These are phyloP conservation scores for Annona cherimola DNA, from an alignment of 164 flowering plant genomes.

Conservation along the genomic window DNA sequence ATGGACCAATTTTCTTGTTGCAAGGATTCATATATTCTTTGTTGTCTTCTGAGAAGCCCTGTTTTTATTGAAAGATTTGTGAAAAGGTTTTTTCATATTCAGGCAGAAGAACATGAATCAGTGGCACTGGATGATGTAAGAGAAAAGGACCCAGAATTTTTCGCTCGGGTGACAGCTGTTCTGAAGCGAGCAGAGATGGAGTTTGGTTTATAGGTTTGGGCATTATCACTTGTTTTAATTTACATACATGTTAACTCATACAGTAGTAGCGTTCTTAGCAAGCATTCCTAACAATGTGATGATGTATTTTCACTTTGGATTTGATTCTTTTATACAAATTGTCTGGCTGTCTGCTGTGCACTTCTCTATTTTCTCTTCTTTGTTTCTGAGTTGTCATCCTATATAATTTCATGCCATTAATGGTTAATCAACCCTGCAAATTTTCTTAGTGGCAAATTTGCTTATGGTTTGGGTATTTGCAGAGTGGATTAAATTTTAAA, in stretches of 20 bases:
- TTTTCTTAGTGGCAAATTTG: too few species aligned
- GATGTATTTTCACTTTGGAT: background rate
- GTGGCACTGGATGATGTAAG: constrained; percentile 58
- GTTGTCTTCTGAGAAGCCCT: too few species aligned
- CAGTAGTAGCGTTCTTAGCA: background rate
- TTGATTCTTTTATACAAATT: too few species aligned
- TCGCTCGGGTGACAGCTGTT: constrained; percentile 48
- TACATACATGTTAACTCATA: background rate
- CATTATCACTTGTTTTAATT: background rate
- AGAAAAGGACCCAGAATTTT: constrained; percentile 70
- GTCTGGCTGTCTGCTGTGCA: background rate
- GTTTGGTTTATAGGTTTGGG: constrained; percentile 32
- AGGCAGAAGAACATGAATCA: constrained; percentile 91
- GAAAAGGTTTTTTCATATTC: background rate
- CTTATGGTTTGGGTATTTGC: too few species aligned
- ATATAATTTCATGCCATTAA: too few species aligned
- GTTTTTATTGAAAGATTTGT: background rate
- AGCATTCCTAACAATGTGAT: background rate
- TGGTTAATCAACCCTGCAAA: too few species aligned
- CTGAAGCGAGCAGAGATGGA: constrained; percentile 65
- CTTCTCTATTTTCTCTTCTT: background rate
- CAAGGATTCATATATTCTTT: too few species aligned
- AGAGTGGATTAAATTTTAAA: too few species aligned
- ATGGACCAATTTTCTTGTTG: too few species aligned
- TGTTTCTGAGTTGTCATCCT: too few species aligned